Base-by-base conservation (phyloP, 1,139 yeast species). In the Scheffersomyces lignicola region DNA sequence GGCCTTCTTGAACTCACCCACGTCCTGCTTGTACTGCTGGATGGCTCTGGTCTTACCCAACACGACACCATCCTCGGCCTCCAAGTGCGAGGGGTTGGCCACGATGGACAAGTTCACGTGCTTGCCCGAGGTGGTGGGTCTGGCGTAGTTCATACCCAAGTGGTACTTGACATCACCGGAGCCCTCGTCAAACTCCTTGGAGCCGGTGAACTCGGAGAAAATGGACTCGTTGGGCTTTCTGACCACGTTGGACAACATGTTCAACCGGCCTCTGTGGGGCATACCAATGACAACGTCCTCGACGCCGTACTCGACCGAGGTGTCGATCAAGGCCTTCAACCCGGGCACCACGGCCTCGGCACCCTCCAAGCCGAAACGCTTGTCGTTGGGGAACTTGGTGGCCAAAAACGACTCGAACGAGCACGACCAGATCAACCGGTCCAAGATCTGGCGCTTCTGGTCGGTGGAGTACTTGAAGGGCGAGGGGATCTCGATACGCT, bases 251-350 rank as follows among this genome's bases (percentile, higher is more conserved):
- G 97, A 88, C 67, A 92, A 78, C 84, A 92, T 90, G 65, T 92
- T 92, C 57, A 92, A 77, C 74, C 99, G 84, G 69, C 99, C 99
- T 78, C 99, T 88, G 69, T 92, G 98, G 39, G 99, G 97, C 98
- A 92, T 92, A 73, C 99, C 99, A 54, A 94, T 84, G 54, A 92
- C 95, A 44, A 92, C 80, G 60, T 92, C 97, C 67, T 90, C 97
- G 40, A 90, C 83, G 54, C 99, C 99, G 44, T 73, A 69, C 50
- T 89, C 97, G 36, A 90, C 97, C 31, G 96, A 79, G 46, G 90
- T 82, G 65, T 92, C 99, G 60, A 92, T 90, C 60, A 92, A 68
- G 34, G 97, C 86, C 72, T 92, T 92, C 77, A 92, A 83, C 71
- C 97, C 98, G 31, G 98, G 97, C 35, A 92, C 88, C 54, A 86